Evolutionary conservation across 1,139 yeast species (phyloP).

Genomic region (Hyphopichia khmerensis): DNA sequence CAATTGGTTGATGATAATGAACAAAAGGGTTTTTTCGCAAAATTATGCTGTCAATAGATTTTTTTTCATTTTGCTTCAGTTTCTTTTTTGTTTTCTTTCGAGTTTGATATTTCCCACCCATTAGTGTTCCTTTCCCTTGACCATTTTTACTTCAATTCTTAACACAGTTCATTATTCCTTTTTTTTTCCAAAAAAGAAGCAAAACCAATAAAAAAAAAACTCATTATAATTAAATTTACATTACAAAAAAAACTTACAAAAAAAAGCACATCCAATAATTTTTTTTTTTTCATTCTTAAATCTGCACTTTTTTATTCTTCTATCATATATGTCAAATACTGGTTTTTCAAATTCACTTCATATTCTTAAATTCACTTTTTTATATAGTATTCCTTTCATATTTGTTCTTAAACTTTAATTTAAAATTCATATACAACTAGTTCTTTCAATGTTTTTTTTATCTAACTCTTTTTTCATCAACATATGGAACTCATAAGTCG

Average conservation of each 20-base stretch:
- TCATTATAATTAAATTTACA: too few species aligned
- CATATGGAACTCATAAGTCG: too few species aligned
- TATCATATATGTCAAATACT: not conserved
- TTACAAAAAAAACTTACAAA: too few species aligned
- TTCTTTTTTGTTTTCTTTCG: not conserved
- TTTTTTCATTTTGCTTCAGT: not conserved
- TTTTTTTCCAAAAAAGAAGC: not conserved
- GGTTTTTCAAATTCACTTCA: not conserved
- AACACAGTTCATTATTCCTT: not conserved
- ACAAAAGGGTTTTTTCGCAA: slow-evolving; percentile 45
- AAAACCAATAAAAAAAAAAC: not conserved
- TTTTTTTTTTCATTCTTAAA: not conserved
- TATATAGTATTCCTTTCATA: not conserved
- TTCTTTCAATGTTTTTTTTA: too few species aligned
- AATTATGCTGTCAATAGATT: slow-evolving; percentile 42
- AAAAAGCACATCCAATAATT: too few species aligned
- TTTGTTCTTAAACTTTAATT: not conserved
- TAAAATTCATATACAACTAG: not conserved
- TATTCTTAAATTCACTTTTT: not conserved
- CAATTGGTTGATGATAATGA: slow-evolving; percentile 31
- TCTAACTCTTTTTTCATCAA: too few species aligned
- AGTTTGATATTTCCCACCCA: not conserved
- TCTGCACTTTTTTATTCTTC: not conserved
- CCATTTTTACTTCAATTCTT: not conserved
- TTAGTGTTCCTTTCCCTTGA: not conserved